A percentile compares a stretch with the other conserved stretches of the same genome.
phyloP scores from a whole-genome alignment of 257 asterid species.

The Scutellaria baicalensis region DNA sequence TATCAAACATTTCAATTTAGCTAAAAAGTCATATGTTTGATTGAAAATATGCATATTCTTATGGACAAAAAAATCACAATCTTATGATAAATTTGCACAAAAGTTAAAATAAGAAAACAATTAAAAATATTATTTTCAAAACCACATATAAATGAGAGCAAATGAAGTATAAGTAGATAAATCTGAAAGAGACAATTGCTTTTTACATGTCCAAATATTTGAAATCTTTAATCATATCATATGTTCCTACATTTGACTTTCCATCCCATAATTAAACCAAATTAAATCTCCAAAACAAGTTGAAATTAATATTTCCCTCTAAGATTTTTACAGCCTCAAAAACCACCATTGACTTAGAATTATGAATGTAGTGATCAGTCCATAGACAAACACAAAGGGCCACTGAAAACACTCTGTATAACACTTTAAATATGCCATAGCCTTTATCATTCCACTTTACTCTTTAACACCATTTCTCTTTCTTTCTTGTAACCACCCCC shows the following conservation, averaged over 20 bases:
- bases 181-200: too few relatives aligned
- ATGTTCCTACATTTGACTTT: neutral
- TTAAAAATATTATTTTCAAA: too few relatives aligned
- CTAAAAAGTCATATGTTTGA: too few relatives aligned
- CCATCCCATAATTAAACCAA: neutral
- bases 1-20: too few relatives aligned
- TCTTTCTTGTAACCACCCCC: neutral
- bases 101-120: too few relatives aligned
- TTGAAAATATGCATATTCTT: too few relatives aligned
- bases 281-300: neutral
- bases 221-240: neutral
- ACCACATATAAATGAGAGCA: neutral
- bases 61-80: too few relatives aligned
- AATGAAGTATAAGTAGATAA: too few relatives aligned
- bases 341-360: slow-evolving; percentile 13
- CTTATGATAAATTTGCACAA: too few relatives aligned
- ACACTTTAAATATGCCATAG: slow-evolving; percentile 31
- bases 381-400: neutral
- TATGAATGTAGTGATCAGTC: too few relatives aligned
- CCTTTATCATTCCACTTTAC: slow-evolving; percentile 24
- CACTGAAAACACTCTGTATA: slow-evolving; percentile 6
- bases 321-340: slow-evolving; percentile 2
- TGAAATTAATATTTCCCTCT: slow-evolving; percentile 1
- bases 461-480: slow-evolving; percentile 12
- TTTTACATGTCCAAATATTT: neutral